Evolutionary conservation across 2,329 filamentous ascomycete species (phyloP).

Genomic region (Diaporthe nobilis): DNA sequence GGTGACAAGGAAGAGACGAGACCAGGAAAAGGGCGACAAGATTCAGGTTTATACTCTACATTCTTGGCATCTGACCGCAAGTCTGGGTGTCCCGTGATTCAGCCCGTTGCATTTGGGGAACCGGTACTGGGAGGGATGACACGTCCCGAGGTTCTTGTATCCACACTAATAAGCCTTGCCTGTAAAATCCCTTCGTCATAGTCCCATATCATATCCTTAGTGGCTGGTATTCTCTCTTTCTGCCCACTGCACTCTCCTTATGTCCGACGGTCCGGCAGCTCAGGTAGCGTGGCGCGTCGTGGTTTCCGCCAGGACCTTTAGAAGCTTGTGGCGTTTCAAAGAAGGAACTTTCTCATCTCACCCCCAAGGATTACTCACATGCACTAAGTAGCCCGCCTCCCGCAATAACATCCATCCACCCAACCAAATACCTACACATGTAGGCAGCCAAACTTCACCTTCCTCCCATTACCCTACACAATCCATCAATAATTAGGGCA

Average conservation of each 20-base stretch:
- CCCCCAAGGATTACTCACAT: conserved; percentile 29
- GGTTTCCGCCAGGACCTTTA: conserved; percentile 27
- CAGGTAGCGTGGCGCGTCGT: conserved; percentile 30
- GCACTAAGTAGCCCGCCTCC: conserved; percentile 15
- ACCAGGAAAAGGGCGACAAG: background rate
- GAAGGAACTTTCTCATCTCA: conserved; percentile 36
- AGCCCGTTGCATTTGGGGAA: conserved; percentile 17
- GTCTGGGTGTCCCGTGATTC: conserved; percentile 32
- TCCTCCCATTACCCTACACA: background rate
- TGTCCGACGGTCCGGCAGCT: background rate
- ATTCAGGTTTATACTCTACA: conserved; percentile 9
- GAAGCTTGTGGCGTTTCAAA: conserved; percentile 37
- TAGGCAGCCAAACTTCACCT: background rate
- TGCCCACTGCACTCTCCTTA: background rate
- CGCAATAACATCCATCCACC: background rate
- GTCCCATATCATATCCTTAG: conserved; percentile 14
- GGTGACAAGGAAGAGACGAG: background rate
- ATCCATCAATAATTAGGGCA: background rate
- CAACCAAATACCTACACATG: conserved; percentile 7
- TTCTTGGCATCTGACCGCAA: conserved; percentile 28
- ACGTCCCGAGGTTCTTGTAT: conserved; percentile 35
- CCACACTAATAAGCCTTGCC: conserved; percentile 39
- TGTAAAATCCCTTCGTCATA: conserved; percentile 39
- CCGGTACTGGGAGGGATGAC: conserved; percentile 23
- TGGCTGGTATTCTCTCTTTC: background rate